Evolutionary conservation across 371 early-diverging fungal genomes (phyloP).

Genomic region (Mortierella sp.): DNA sequence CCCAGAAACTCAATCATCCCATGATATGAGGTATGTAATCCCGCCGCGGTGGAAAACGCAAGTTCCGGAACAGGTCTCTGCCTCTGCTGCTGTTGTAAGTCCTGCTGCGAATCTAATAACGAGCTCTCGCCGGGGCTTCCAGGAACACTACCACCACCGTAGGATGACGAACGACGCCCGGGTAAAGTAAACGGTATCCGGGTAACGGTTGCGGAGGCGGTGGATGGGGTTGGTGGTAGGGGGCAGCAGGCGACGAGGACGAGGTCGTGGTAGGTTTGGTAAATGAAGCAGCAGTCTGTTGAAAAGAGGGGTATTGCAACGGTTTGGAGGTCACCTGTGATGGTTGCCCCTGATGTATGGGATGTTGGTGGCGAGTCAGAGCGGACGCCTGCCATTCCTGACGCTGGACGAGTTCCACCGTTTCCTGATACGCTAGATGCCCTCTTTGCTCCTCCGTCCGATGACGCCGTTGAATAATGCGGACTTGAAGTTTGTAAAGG

Average conservation of each 20-base stretch:
- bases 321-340: neutral
- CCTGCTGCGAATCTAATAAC: neutral
- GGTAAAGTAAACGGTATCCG: slow-evolving; percentile 31
- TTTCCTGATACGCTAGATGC: neutral
- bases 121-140: neutral
- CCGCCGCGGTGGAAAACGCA: slow-evolving; percentile 28
- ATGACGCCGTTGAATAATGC: neutral
- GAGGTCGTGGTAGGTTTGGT: slow-evolving; percentile 33
- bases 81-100: neutral
- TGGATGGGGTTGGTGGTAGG: slow-evolving; percentile 30
- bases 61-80: slow-evolving; percentile 18
- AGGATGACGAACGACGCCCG: neutral
- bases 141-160: neutral
- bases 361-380: neutral
- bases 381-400: neutral
- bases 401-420: neutral
- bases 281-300: slow-evolving; percentile 35
- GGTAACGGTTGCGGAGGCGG: slow-evolving; percentile 20
- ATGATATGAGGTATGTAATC: slow-evolving; percentile 24
- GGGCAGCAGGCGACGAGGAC: slow-evolving; percentile 43
- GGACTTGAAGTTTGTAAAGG: neutral
- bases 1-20: slow-evolving; percentile 36
- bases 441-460: neutral
- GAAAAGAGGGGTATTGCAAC: slow-evolving; percentile 23
- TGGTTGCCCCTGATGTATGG: neutral